Evolutionary conservation across 371 early-diverging fungal species (phyloP), one percentile per base, ranked within the genome.

Genomic region (Mucor plumbeus): DNA sequence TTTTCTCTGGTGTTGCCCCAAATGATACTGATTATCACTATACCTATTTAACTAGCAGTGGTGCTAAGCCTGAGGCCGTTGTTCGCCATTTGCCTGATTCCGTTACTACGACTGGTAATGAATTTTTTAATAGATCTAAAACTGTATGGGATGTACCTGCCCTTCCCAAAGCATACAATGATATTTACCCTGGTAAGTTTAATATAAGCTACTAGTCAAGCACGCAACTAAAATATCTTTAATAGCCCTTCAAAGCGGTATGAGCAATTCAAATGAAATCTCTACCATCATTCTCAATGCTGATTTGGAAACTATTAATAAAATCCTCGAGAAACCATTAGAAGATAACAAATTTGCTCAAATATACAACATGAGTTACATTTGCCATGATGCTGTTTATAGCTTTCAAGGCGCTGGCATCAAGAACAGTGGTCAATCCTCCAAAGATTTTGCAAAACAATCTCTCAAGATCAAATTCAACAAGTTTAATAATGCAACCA

Each of bases 391-490:
- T 15, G 79, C 76, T n/a, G 59, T 79, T 35, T 78, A 79, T 58
- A 70, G 73, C 21, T 82, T 81, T 36, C 68, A 53, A 47, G 80
- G 76, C 64, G 81, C 77, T 34, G 71, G 79, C 34, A 67, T 86
- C 61, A 70, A 75, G 61, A 85, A 79, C 50, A 76, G 76, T 14
- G 85, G 85, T 39, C 84, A 85, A 68, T 80, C 84, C 3, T 79
- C 84, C 44, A 87, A 83, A 63, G 80, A 83, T 11, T 83, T 67
- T 48, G 76, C 77, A 44, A 82, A 84, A 67, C 87, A 85, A 61
- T 84, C 87, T 1, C 80, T 76, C 67, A 75, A 79, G 65, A 69
- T 87, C 48, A 74, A 76, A 26, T 77, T 87, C 26, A 78, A 81
- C 54, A 76, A 82, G 26, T 79, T 73, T 17, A 74, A 74, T 38